A percentile compares a stretch with the other conserved stretches of the same genome.
Evolutionary conservation across 2,329 filamentous ascomycete species (phyloP).

Genomic region (Thelonectria blattea): DNA sequence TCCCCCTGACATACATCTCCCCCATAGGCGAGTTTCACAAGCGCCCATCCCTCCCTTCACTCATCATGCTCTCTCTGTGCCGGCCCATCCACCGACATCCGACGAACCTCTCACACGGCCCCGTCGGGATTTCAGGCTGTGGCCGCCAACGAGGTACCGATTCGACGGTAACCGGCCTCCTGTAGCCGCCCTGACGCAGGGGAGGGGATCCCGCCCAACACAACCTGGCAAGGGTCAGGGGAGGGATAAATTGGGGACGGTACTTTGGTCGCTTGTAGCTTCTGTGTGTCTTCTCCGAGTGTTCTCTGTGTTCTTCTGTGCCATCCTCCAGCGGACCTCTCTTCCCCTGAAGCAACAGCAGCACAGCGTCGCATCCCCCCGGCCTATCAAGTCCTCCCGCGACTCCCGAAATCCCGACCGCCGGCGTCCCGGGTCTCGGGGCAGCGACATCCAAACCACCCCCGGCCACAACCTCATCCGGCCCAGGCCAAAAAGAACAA

Average conservation of each 20-base stretch:
- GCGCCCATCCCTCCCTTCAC: not conserved
- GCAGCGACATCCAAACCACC: not conserved
- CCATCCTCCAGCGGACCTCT: not conserved
- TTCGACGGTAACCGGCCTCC: constrained; percentile 1
- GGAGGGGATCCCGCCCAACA: not conserved
- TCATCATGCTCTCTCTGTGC: too few species aligned
- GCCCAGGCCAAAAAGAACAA: too few species aligned
- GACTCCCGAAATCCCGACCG: constrained; percentile 6
- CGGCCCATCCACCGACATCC: constrained; percentile 7
- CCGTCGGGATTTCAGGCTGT: constrained; percentile 10
- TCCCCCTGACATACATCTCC: not conserved
- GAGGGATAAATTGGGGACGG: too few species aligned
- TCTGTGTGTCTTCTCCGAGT: too few species aligned
- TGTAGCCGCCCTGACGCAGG: constrained; percentile 3
- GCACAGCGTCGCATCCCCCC: not conserved
- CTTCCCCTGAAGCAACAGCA: not conserved
- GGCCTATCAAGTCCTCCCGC: not conserved
- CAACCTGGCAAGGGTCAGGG: not conserved
- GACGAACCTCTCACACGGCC: not conserved
- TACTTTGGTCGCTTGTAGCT: too few species aligned
- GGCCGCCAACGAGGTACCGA: constrained; percentile 1
- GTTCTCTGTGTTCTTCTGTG: not conserved
- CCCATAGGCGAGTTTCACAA: not conserved
- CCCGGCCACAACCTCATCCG: too few species aligned
- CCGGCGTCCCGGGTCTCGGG: not conserved